Evolutionary conservation across 176 grass and related monocot species (phyloP).

Genomic region (Zoysia japonica): DNA sequence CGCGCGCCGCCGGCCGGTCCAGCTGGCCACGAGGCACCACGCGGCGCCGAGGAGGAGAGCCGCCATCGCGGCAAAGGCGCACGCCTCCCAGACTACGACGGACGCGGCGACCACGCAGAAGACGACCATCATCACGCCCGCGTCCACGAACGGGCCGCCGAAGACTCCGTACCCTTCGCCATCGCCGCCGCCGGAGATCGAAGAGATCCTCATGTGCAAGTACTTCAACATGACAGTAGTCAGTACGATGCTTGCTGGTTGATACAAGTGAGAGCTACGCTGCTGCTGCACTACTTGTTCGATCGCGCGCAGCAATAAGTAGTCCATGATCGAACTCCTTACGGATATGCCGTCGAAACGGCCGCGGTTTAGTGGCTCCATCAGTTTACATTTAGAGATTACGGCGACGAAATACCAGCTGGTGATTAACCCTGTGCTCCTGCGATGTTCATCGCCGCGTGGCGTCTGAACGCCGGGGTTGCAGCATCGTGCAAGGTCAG

Average conservation of each 20-base stretch:
- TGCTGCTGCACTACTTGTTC: too few species aligned
- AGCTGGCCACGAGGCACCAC: background rate
- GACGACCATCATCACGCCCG: constrained; percentile 7
- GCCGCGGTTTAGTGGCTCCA: too few species aligned
- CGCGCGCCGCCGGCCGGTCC: background rate
- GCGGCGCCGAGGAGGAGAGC: background rate
- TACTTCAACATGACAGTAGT: background rate
- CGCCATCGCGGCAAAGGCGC: constrained; percentile 14
- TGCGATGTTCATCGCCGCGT: background rate
- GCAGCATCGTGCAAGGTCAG: background rate
- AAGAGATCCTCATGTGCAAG: constrained; percentile 17
- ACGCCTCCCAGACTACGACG: constrained; percentile 22
- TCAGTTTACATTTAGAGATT: background rate
- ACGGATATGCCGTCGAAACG: background rate
- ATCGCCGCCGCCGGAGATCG: background rate
- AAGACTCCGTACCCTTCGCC: background rate
- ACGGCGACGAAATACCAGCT: background rate
- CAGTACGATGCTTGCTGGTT: too few species aligned
- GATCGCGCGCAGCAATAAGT: too few species aligned
- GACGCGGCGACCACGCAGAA: constrained; percentile 32
- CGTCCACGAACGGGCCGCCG: background rate
- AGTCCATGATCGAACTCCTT: too few species aligned
- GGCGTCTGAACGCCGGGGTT: background rate
- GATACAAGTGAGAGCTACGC: too few species aligned
- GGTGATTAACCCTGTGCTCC: background rate